Evolutionary conservation across 2,329 filamentous ascomycete species (phyloP).

Genomic region (Pseudopyricularia javanii): DNA sequence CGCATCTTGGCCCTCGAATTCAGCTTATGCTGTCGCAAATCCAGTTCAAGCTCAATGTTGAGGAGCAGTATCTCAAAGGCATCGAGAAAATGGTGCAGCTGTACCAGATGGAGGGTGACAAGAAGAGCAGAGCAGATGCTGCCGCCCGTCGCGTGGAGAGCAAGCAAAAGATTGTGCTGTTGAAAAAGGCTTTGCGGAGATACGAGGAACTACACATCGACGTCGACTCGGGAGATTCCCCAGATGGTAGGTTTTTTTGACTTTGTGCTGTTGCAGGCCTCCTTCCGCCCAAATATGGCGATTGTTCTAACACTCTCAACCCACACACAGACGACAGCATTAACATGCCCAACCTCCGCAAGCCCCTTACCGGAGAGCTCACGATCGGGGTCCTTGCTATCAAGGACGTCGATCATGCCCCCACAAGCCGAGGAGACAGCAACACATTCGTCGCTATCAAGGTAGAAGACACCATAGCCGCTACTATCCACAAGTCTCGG

Average conservation of each 20-base stretch:
- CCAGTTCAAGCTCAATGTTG: constrained; percentile 96
- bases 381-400: constrained; percentile 78
- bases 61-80: constrained; percentile 97
- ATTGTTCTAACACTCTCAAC: constrained; percentile 14
- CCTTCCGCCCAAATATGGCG: background rate
- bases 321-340: constrained; percentile 71
- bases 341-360: constrained; percentile 86
- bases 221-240: constrained; percentile 64
- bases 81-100: constrained; percentile 99
- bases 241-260: constrained; percentile 57
- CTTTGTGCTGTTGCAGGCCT: too few species aligned
- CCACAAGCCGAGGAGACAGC: constrained; percentile 68
- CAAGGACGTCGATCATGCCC: constrained; percentile 87
- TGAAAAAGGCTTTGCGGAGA: constrained; percentile 91
- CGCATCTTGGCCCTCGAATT: constrained; percentile 88
- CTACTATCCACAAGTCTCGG: constrained; percentile 71
- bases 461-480: constrained; percentile 87
- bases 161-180: constrained; percentile 91
- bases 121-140: constrained; percentile 88
- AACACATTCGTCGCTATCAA: constrained; percentile 96
- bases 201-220: constrained; percentile 97
- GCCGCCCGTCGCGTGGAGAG: constrained; percentile 84
- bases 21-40: constrained; percentile 98
- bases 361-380: constrained; percentile 86
- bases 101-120: constrained; percentile 93